phyloP scores from a whole-genome alignment of 371 early-diverging fungal genomes.

The Mortierella sp. region DNA sequence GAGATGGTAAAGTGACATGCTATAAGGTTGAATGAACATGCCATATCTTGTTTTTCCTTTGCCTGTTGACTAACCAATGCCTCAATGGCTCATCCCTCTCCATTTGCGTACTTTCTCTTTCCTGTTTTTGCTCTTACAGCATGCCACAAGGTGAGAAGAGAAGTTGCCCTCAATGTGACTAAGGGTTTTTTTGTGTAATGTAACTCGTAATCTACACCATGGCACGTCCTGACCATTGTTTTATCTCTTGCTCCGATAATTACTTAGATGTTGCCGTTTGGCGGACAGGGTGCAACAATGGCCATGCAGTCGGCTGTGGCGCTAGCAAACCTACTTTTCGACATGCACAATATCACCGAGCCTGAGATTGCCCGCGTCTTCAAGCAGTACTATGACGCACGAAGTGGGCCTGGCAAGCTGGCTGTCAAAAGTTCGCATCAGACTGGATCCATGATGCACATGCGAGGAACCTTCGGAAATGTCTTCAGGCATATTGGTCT shows the following conservation, averaged over 20 bases:
- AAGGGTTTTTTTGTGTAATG: no score
- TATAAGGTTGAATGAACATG: not conserved
- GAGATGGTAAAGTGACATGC: constrained; percentile 21
- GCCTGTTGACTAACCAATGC: not conserved
- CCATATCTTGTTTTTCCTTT: not conserved
- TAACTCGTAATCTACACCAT: not conserved
- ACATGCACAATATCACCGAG: constrained; percentile 12
- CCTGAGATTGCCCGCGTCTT: constrained; percentile 14
- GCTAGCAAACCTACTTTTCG: constrained; percentile 20
- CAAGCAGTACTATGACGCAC: constrained; percentile 10
- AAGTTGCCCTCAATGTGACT: no score
- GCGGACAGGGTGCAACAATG: constrained; percentile 20
- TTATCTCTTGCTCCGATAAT: not conserved
- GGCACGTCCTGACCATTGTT: not conserved
- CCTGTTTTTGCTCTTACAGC: not conserved
- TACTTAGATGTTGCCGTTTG: constrained; percentile 14
- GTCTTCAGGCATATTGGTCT: not conserved
- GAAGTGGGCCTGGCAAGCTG: not conserved
- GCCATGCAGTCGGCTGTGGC: constrained; percentile 13
- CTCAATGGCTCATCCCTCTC: not conserved
- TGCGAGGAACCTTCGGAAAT: not conserved
- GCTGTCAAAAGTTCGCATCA: constrained; percentile 17
- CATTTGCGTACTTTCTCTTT: not conserved
- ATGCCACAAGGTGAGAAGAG: constrained; percentile 26
- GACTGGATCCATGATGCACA: constrained; percentile 17